Conservation (phyloP, 2,329 filamentous ascomycete species). For the Verticillium albo-atrum region DNA sequence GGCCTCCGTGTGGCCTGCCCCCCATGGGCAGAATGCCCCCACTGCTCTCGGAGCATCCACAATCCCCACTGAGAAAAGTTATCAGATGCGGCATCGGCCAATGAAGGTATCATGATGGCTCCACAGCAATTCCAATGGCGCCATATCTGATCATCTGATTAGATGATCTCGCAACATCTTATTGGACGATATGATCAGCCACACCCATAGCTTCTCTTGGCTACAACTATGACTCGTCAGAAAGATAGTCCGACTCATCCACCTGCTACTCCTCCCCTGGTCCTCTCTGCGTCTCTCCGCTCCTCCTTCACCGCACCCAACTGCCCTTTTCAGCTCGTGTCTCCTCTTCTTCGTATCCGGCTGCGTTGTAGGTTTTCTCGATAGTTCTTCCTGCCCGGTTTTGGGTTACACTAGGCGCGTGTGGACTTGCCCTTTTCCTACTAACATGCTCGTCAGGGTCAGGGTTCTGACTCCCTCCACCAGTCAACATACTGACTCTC, state of each 20-base stretch:
- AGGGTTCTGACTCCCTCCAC: not conserved
- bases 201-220: not conserved
- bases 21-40: not conserved
- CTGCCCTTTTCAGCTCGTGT: not conserved
- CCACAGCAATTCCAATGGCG: slow-evolving; percentile 4
- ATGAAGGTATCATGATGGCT: not conserved
- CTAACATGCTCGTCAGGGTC: not conserved
- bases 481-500: not conserved
- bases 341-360: slow-evolving; percentile 2
- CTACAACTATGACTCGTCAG: not conserved
- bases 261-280: not conserved
- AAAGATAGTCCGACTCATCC: slow-evolving; percentile 1
- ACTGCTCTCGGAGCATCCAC: not conserved
- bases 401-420: not conserved
- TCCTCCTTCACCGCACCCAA: not conserved
- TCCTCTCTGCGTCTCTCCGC: not conserved
- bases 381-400: not conserved
- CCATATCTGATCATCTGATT: slow-evolving; percentile 15
- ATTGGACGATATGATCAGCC: slow-evolving; percentile 6
- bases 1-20: not conserved
- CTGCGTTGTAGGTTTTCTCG: not conserved
- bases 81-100: slow-evolving; percentile 2
- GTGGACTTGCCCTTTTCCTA: not conserved
- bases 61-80: not conserved
- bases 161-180: slow-evolving; percentile 6